Base-by-base conservation (phyloP, 495 filamentous ascomycete species). In the Pyrenula aspistea region DNA sequence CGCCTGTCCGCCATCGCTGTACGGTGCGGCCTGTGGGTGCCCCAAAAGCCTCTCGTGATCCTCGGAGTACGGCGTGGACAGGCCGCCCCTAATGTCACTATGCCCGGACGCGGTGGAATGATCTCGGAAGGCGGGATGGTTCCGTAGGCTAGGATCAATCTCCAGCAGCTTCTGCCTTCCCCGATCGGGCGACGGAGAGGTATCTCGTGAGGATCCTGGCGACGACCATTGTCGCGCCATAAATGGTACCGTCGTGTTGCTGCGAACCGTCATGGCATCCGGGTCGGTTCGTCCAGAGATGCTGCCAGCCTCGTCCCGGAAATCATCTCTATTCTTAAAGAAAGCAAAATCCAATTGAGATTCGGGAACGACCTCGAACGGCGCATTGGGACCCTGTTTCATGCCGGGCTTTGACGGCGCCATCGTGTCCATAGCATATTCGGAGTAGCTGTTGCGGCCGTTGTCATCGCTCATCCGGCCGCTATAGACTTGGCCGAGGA, bases 281-380 rank as follows among this genome's bases (percentile, higher is more conserved):
- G n/a, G n/a, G n/a, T 80, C 76, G 1, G 80, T 75, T 20, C 76
- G 78, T 31, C 86, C 86, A 62, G 84, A 91, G 15, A 91, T 77
- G 22, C 86, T 84, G 10, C 88, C 92, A 20, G 89, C 90, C 62
- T 95, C 90, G 10, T 88, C 87, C 0, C 82, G 81, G 73, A 98
- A 98, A 60, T 96, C 91, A 12, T 84, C 78, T 0, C 89, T 82
- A 62, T 93, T 80, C 69, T 94, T 96, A 76, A 82, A 96, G 69
- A 91, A 91, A 53, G 84, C 82, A 64, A 97, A 96, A 63, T 98
- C 92, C 60, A 96, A 86, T n/a, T 89, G 83, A 53, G 79, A 81
- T 63, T 96, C 93, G 0, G 86, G 82, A 2, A 98, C 91, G 55
- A 96, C 80, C 68, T 96, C 92, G 71, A 96, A 96, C 10, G 82